Conservation (phyloP, 306 rosid species). For the Trifolium dubium region DNA sequence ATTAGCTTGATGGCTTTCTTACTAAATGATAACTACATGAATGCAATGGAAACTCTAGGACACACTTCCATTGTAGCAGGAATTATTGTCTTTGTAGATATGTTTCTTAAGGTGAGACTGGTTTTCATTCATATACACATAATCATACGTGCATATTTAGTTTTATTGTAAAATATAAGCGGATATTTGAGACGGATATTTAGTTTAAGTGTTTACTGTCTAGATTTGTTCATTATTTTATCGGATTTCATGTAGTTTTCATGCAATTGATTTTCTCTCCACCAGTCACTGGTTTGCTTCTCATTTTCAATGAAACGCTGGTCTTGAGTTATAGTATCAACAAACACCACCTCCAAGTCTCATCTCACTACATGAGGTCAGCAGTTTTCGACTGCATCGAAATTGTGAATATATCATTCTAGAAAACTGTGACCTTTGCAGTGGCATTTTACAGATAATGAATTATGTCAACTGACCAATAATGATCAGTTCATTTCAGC, state of each 20-base stretch:
- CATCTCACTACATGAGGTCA: not conserved
- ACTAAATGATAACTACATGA: conserved; percentile 62
- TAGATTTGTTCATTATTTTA: conserved; percentile 8
- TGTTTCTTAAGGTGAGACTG: conserved; percentile 67
- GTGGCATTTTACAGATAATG: conserved; percentile 30
- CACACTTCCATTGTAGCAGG: conserved; percentile 61
- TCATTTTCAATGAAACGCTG: not conserved
- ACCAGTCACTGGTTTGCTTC: not conserved
- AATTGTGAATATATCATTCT: conserved; percentile 11
- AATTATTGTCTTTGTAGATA: conserved; percentile 61
- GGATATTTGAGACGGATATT: conserved; percentile 10
- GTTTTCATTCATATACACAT: conserved; percentile 17
- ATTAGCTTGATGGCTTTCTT: conserved; percentile 72
- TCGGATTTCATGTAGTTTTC: no score
- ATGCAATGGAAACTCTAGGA: conserved; percentile 61
- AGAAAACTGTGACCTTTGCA: conserved; percentile 25
- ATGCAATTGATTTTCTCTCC: not conserved
- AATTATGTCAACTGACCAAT: conserved; percentile 26
- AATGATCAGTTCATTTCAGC: conserved; percentile 2
- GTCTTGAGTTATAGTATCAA: not conserved
- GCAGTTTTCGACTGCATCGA: not conserved
- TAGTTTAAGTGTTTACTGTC: conserved; percentile 2
- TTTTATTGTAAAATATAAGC: conserved; percentile 13
- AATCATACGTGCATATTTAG: conserved; percentile 1
- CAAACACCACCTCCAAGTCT: not conserved